Evolutionary conservation across 2,329 filamentous ascomycete species (phyloP).

Genomic region (Moelleriella libera): DNA sequence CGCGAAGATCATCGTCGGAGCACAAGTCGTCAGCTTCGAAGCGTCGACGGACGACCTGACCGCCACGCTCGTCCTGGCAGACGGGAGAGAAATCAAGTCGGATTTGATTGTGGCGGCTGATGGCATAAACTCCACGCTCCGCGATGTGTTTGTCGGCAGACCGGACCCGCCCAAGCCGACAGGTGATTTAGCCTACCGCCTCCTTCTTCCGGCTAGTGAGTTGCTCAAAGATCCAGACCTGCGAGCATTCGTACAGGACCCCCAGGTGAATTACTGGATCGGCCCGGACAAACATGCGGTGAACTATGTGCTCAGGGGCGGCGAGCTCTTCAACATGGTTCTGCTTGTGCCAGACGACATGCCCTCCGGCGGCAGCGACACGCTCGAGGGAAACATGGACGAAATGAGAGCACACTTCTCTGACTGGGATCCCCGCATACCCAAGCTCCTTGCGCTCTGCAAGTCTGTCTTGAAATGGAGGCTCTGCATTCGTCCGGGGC

Average conservation of each 20-base stretch:
- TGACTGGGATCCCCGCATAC: constrained; percentile 42
- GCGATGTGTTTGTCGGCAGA: constrained; percentile 28
- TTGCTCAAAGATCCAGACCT: constrained; percentile 31
- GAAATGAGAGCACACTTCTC: constrained; percentile 33
- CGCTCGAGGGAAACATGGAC: constrained; percentile 16
- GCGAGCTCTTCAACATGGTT: constrained; percentile 30
- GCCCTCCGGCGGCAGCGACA: constrained; percentile 7
- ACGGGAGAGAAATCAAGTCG: constrained; percentile 17
- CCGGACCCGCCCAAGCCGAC: constrained; percentile 32
- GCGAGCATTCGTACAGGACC: constrained; percentile 25
- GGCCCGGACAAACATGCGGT: constrained; percentile 36
- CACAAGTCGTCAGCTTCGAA: neutral
- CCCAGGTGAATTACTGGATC: constrained; percentile 39
- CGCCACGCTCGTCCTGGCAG: constrained; percentile 11
- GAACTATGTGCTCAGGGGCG: constrained; percentile 28
- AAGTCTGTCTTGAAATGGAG: constrained; percentile 47
- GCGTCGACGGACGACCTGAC: neutral
- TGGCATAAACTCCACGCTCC: constrained; percentile 18
- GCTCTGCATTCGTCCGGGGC: constrained; percentile 38
- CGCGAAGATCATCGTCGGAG: constrained; percentile 17
- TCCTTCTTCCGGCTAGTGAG: constrained; percentile 31
- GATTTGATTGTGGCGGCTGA: constrained; percentile 35
- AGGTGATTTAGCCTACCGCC: constrained; percentile 41
- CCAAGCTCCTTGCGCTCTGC: constrained; percentile 42
- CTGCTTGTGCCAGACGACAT: constrained; percentile 31